Base-by-base conservation (phyloP, 1,284 basidiomycete species). In the Melampsora larici-populina region DNA sequence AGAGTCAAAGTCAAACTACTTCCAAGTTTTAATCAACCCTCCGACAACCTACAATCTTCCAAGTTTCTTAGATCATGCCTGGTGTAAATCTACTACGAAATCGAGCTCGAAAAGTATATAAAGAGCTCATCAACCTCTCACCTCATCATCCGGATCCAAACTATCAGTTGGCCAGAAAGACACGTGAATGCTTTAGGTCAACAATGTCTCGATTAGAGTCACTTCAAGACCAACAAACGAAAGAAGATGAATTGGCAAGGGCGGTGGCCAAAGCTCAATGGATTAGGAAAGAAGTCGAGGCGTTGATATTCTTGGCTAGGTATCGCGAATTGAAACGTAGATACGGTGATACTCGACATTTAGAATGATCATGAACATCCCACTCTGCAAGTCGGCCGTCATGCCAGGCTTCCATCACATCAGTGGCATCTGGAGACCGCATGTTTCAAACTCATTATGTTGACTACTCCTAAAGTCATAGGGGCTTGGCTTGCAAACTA, bases 241-340 rank as follows among this genome's bases (percentile, higher is more conserved):
- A 68, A 67, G 74, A 77, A 63, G 66, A 77, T 29, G 74, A 77
- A 26, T 43, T 77, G 66, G 66, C 74, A n/a, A 68, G 67, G 48
- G 51, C 74, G 18, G 67, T 77, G 18, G 49, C 66, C n/a, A 77
- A 77, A 48, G 74, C 74, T 36, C 51, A 68, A 43, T 77, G 43
- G 43, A 69, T 77, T 49, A 48, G 66, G 21, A 77, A 77, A n/a
- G 74, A 77, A 33, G 58, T 77, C 26, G 74, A 77, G 40, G 74
- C 74, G 7, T 43, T 77, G 43, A 77, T 77, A 13, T 77, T 69
- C 31, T 77, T 77, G 43, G 55, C 48, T 43, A 48, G 74, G 4
- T 77, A 77, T 63, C 74, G 74, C 13, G 74, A 77, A 33, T 46
- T 77, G 66, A 77, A 69, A 51, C 48, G 74, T 48, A 58, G 74